phyloP scores from a whole-genome alignment of 169 alveolate genomes.

The Plasmodium billcollinsi region DNA sequence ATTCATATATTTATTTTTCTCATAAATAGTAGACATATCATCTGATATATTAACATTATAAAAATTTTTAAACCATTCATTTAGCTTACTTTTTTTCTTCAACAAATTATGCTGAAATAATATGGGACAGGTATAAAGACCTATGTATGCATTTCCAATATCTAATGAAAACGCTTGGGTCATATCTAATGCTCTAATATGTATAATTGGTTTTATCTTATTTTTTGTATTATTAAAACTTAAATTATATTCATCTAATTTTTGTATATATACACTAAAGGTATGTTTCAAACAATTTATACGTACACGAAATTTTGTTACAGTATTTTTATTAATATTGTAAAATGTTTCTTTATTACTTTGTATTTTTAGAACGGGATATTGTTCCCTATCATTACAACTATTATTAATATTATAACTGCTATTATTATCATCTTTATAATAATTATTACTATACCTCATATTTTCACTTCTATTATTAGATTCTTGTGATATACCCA shows the following conservation, averaged over 20 bases:
- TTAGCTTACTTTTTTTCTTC: conserved; percentile 55
- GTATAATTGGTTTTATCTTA: conserved; percentile 76
- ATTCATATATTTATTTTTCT: conserved; percentile 11
- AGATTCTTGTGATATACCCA: conserved; percentile 16
- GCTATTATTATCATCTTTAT: conserved; percentile 3
- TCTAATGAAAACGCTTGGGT: conserved; percentile 75
- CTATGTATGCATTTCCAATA: conserved; percentile 75
- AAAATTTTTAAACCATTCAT: conserved; percentile 66
- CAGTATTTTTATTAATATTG: conserved; percentile 57
- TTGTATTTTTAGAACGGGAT: conserved; percentile 71
- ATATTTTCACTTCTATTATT: conserved; percentile 12
- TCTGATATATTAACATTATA: conserved; percentile 40
- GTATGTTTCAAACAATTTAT: conserved; percentile 73
- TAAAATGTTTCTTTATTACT: conserved; percentile 72
- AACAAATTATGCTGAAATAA: conserved; percentile 70
- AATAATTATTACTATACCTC: not conserved
- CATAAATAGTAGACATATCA: conserved; percentile 22
- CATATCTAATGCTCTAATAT: conserved; percentile 76
- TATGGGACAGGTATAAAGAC: conserved; percentile 76
- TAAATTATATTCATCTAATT: conserved; percentile 69
- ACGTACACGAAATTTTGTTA: conserved; percentile 76
- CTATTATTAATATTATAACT: not conserved
- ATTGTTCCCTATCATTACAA: conserved; percentile 11
- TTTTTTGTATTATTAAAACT: conserved; percentile 48
- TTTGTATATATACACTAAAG: conserved; percentile 75